phyloP scores from a whole-genome alignment of 1,284 basidiomycete genomes.

The Pseudozyma pruni region DNA sequence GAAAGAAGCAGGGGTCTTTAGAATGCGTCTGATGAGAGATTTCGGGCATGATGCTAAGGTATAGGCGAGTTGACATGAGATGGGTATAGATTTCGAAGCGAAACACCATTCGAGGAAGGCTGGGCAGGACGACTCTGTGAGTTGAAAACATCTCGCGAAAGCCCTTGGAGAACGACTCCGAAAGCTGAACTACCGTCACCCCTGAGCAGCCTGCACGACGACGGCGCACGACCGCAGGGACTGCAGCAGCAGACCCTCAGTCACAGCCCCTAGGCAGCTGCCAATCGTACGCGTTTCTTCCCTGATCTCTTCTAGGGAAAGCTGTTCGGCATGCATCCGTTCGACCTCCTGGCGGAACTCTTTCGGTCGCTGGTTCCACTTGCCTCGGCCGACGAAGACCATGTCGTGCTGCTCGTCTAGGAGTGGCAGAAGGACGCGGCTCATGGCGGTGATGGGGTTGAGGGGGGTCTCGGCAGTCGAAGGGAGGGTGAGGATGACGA shows the following conservation, averaged over 20 bases:
- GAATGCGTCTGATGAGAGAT: no score
- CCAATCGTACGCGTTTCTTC: constrained; percentile 31
- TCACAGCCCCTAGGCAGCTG: constrained; percentile 37
- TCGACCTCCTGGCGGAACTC: constrained; percentile 39
- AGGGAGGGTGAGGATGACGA: constrained; percentile 28
- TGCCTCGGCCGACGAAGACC: constrained; percentile 48
- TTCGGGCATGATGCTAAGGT: no score
- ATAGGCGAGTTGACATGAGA: no score
- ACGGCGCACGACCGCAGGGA: constrained; percentile 10
- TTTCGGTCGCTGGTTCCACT: constrained; percentile 39
- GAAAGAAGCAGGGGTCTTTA: neutral
- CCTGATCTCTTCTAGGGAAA: constrained; percentile 11
- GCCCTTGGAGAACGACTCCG: no score
- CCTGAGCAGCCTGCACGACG: constrained; percentile 27
- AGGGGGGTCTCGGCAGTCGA: neutral
- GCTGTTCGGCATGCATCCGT: constrained; percentile 18
- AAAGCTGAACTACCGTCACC: no score
- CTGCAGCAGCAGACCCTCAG: constrained; percentile 29
- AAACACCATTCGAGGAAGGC: no score
- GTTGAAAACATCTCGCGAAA: no score
- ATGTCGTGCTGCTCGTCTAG: constrained; percentile 33
- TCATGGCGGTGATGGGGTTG: constrained; percentile 19
- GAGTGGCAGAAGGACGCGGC: constrained; percentile 18
- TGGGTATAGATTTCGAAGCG: no score
- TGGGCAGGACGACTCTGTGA: no score